Evolutionary conservation across 192 early-diverging fungal genomes (phyloP).

Genomic region (Coemansia sp.): DNA sequence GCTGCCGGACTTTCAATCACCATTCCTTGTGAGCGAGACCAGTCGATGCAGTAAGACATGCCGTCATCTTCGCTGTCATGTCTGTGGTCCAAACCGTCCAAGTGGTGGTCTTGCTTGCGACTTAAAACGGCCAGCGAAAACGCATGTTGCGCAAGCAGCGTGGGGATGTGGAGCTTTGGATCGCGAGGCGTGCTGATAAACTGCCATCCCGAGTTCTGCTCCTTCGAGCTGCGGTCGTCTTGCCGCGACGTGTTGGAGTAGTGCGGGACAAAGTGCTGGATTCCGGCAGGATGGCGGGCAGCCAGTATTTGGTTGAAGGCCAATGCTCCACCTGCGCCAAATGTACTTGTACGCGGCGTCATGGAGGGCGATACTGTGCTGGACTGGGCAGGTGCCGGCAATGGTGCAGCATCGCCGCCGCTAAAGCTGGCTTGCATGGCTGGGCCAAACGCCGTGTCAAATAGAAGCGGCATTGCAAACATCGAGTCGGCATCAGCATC

Average conservation of each 20-base stretch:
- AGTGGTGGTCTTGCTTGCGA: constrained; percentile 1
- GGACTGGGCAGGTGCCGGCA: constrained; percentile 16
- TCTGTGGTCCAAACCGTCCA: not conserved
- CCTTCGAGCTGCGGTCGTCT: constrained; percentile 4
- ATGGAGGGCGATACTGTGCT: constrained; percentile 20
- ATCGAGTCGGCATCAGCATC: constrained; percentile 31
- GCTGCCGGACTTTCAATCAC: constrained; percentile 24
- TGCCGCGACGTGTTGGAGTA: constrained; percentile 28
- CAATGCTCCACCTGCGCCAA: constrained; percentile 8
- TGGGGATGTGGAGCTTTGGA: constrained; percentile 43
- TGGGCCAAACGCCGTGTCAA: constrained; percentile 17
- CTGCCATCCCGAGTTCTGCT: constrained; percentile 48
- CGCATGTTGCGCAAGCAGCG: constrained; percentile 46
- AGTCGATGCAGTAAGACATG: constrained; percentile 53
- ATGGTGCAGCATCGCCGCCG: not conserved
- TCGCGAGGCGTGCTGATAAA: constrained; percentile 49
- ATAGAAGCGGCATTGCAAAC: constrained; percentile 33
- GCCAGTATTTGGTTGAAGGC: not conserved
- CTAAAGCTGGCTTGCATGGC: constrained; percentile 18
- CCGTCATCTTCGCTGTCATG: not conserved
- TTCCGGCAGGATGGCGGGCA: constrained; percentile 13
- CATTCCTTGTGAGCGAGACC: constrained; percentile 48
- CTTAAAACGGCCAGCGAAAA: constrained; percentile 36
- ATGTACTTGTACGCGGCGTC: constrained; percentile 15
- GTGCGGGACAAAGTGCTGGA: constrained; percentile 51